These are phyloP conservation scores for Hamamelis virginiana DNA, from an alignment of 164 flowering plant genomes.

Conservation along the genomic window DNA sequence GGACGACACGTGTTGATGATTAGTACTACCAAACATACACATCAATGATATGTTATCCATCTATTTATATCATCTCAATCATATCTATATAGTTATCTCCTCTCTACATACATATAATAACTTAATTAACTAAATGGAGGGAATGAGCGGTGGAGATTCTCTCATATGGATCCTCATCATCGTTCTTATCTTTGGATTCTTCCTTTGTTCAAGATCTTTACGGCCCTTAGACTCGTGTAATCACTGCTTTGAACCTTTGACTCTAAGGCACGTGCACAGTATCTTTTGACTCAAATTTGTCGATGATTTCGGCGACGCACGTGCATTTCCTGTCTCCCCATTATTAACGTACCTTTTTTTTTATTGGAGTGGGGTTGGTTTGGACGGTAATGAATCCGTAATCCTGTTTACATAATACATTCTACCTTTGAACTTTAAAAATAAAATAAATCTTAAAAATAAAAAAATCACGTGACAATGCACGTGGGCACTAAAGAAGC, in stretches of 20 bases:
- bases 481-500: no score
- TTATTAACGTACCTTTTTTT: background rate
- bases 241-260: slow-evolving; percentile 34
- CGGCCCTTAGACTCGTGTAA: slow-evolving; percentile 16
- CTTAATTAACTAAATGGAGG: no score
- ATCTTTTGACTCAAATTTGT: slow-evolving; percentile 15
- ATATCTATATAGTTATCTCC: no score
- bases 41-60: no score
- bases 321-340: slow-evolving; percentile 23
- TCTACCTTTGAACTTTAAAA: background rate
- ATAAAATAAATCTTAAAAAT: no score
- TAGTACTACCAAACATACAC: no score
- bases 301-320: slow-evolving; percentile 40
- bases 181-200: slow-evolving; percentile 19
- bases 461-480: background rate
- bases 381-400: background rate
- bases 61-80: no score
- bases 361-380: no score
- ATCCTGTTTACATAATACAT: background rate
- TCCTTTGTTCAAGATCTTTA: background rate
- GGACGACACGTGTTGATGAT: background rate
- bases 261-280: slow-evolving; percentile 35
- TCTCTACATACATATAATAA: no score
- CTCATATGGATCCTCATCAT: slow-evolving; percentile 19
- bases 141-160: no score